Conservation (phyloP, 139 green algal genomes). For the Spirogloea muscicola region DNA sequence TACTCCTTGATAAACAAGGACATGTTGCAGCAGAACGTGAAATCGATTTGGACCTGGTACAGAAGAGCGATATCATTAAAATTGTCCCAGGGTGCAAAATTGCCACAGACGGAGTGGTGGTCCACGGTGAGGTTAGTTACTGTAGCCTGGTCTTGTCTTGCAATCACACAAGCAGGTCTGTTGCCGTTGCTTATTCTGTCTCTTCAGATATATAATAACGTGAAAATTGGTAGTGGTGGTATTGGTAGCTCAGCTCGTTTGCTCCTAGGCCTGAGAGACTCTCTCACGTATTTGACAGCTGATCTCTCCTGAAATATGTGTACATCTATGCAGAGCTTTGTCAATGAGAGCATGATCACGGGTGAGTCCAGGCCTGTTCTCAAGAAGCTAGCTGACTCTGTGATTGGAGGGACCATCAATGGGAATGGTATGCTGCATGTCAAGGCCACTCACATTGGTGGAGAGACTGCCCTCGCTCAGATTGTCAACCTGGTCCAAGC, state of each 20-base stretch:
- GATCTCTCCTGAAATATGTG: too few relatives aligned
- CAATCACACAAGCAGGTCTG: too few relatives aligned
- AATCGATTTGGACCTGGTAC: constrained; percentile 64
- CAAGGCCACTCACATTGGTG: constrained; percentile 43
- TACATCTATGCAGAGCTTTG: constrained; percentile 67
- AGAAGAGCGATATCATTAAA: constrained; percentile 82
- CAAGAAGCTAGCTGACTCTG: constrained; percentile 63
- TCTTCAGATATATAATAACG: too few relatives aligned
- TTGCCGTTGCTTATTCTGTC: too few relatives aligned
- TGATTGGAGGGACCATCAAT: constrained; percentile 93
- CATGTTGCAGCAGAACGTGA: constrained; percentile 49
- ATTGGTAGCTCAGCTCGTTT: too few relatives aligned
- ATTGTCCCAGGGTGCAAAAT: constrained; percentile 52
- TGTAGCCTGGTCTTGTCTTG: too few relatives aligned
- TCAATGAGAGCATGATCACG: constrained; percentile 97
- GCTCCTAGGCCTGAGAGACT: too few relatives aligned
- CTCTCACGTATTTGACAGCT: too few relatives aligned
- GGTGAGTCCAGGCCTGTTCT: constrained; percentile 75
- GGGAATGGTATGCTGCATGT: constrained; percentile 60
- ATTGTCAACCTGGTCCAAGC: constrained; percentile 92
- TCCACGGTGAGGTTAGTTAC: too few relatives aligned
- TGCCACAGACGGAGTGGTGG: constrained; percentile 80
- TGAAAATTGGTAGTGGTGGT: too few relatives aligned
- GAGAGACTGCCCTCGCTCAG: constrained; percentile 57
- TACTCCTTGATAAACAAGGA: too few relatives aligned